A percentile compares a stretch with the other conserved stretches of the same genome.
Evolutionary conservation across 2,329 filamentous ascomycete genomes (phyloP).

Genomic region (Colletotrichum sp.): DNA sequence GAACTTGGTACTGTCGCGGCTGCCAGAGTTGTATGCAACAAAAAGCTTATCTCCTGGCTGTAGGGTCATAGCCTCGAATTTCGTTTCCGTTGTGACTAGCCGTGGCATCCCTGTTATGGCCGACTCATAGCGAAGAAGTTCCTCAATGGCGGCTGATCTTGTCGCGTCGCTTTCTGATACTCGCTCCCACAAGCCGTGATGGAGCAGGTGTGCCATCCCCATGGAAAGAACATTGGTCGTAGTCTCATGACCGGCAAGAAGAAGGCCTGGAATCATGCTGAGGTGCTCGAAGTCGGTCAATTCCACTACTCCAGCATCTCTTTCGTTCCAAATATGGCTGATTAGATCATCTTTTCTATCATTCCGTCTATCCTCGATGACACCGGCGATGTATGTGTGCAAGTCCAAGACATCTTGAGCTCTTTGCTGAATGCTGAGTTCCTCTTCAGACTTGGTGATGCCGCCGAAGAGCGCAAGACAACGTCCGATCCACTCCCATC

Average conservation of each 20-base stretch:
- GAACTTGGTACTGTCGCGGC: background rate
- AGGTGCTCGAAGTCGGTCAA: background rate
- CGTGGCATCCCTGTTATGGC: background rate
- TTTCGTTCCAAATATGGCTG: background rate
- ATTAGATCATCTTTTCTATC: background rate
- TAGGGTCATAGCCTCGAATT: background rate
- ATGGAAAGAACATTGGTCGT: background rate
- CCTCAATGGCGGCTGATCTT: background rate
- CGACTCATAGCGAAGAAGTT: background rate
- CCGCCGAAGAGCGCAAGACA: background rate
- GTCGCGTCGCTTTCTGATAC: background rate
- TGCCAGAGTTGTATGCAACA: background rate
- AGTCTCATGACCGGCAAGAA: background rate
- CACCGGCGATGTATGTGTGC: background rate
- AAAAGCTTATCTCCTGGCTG: background rate
- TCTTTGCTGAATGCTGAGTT: background rate
- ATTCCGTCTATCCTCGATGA: background rate
- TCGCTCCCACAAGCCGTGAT: background rate
- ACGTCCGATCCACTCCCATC: background rate
- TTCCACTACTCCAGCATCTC: background rate
- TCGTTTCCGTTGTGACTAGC: background rate
- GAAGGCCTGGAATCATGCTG: background rate
- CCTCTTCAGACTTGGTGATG: background rate
- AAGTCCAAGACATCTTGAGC: background rate
- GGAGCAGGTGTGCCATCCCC: background rate